Evolutionary conservation across 140 eudicot genomes (phyloP).

Genomic region (Flaveria floridana): DNA sequence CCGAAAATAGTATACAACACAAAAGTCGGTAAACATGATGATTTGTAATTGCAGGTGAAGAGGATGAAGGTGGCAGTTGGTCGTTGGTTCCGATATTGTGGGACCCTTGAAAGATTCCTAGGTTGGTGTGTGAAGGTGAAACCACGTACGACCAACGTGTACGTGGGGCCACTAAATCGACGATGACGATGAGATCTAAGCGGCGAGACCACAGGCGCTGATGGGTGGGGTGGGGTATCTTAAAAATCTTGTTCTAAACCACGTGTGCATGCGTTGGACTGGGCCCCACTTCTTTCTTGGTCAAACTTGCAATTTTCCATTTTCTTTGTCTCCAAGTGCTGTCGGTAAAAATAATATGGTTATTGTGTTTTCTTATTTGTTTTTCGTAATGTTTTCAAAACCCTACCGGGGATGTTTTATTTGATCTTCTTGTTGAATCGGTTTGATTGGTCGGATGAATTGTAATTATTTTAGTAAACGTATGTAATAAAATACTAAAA

Average conservation of each 20-base stretch:
- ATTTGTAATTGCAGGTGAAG: not conserved
- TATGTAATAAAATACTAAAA: too few species aligned
- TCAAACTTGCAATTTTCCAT: constrained; percentile 31
- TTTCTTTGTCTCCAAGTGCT: constrained; percentile 14
- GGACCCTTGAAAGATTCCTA: constrained; percentile 38
- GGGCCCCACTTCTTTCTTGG: constrained; percentile 24
- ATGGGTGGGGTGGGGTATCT: constrained; percentile 14
- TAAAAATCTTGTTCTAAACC: constrained; percentile 31
- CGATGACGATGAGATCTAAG: constrained; percentile 51
- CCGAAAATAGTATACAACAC: not conserved
- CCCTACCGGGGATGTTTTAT: too few species aligned
- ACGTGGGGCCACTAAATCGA: constrained; percentile 33
- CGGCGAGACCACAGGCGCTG: constrained; percentile 51
- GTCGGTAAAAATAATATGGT: constrained; percentile 14
- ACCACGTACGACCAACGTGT: constrained; percentile 36
- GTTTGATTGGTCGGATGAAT: too few species aligned
- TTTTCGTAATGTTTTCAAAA: too few species aligned
- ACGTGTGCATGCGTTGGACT: constrained; percentile 44
- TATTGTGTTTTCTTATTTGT: too few species aligned
- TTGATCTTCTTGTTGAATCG: too few species aligned
- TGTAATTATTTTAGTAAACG: too few species aligned
- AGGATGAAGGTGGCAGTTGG: constrained; percentile 32
- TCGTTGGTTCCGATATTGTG: constrained; percentile 31
- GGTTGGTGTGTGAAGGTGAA: constrained; percentile 21
- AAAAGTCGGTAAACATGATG: not conserved